A percentile compares a stretch with the other conserved stretches of the same genome.
phyloP scores from a whole-genome alignment of 2,329 filamentous ascomycete genomes.

The Aspergillus luchuensis region DNA sequence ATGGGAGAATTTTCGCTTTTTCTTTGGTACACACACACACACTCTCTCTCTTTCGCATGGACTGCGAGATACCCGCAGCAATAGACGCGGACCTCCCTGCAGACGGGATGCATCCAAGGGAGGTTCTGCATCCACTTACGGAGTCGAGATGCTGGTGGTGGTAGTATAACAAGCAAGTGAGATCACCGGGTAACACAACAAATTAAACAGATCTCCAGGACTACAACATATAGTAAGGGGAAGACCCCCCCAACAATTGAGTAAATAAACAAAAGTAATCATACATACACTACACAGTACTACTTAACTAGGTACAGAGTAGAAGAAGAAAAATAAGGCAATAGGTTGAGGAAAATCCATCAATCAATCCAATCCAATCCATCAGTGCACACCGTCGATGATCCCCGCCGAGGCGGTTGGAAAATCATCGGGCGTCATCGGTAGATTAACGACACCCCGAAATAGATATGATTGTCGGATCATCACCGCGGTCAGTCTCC shows the following conservation, averaged over 20 bases:
- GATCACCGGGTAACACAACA: no score
- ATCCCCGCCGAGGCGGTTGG: conserved; percentile 6
- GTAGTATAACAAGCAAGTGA: background rate
- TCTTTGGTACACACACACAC: background rate
- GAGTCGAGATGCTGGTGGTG: background rate
- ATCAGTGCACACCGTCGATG: background rate
- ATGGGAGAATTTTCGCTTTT: conserved; percentile 19
- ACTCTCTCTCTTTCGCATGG: background rate
- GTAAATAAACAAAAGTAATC: no score
- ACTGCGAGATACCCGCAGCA: conserved; percentile 2
- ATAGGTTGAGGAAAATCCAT: background rate
- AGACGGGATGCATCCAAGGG: background rate
- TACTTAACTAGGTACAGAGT: no score
- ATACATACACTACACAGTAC: no score
- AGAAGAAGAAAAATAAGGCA: no score
- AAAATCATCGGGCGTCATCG: conserved; percentile 7
- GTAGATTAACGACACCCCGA: conserved; percentile 1
- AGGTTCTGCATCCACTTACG: no score
- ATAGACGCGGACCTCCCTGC: conserved; percentile 15
- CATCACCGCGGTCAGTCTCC: background rate
- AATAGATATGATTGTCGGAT: conserved; percentile 4
- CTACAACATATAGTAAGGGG: no score
- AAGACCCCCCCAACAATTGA: no score
- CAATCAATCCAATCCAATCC: background rate
- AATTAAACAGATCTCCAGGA: no score